A percentile compares a stretch with the other conserved stretches of the same genome.
These are phyloP conservation scores for Dentipellis sp. DNA, from an alignment of 768 basidiomycete genomes.

Conservation along the genomic window DNA sequence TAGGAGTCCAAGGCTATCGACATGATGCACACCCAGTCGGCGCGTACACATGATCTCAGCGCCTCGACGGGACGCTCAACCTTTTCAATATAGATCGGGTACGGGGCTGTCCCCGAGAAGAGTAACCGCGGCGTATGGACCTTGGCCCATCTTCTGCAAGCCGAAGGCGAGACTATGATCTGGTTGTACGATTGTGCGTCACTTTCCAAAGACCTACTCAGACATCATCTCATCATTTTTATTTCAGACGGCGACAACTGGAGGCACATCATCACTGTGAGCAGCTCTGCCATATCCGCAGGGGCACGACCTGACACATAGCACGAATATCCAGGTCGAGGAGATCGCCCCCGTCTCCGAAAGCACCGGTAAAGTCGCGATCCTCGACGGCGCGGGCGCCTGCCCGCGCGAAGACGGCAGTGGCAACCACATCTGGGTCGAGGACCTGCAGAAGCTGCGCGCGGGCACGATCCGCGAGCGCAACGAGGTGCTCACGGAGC, in stretches of 20 bases:
- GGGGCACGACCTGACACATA: background rate
- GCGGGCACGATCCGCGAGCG: background rate
- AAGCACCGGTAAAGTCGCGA: slow-evolving; percentile 1
- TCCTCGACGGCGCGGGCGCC: slow-evolving; percentile 3
- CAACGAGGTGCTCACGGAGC: background rate
- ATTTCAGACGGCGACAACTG: slow-evolving; percentile 2
- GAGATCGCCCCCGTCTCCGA: slow-evolving; percentile 1
- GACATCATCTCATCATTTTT: no score
- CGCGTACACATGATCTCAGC: background rate
- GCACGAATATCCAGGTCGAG: background rate
- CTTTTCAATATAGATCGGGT: background rate
- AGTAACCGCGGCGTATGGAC: slow-evolving; percentile 1
- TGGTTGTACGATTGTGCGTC: slow-evolving; percentile 4
- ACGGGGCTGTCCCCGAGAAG: background rate
- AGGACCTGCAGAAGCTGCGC: background rate
- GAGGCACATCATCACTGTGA: slow-evolving; percentile 1
- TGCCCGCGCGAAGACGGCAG: slow-evolving; percentile 5
- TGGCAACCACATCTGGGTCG: slow-evolving; percentile 1
- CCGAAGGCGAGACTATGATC: slow-evolving; percentile 1
- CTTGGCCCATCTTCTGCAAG: slow-evolving; percentile 4
- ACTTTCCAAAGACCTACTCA: background rate
- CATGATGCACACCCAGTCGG: slow-evolving; percentile 2
- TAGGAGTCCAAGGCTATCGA: slow-evolving; percentile 2
- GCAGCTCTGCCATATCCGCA: background rate
- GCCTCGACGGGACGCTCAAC: background rate